Percentiles rank a stretch among this genome's conserved stretches.
phyloP scores from a whole-genome alignment of 2,329 filamentous ascomycete species.

The Phoma sp. region DNA sequence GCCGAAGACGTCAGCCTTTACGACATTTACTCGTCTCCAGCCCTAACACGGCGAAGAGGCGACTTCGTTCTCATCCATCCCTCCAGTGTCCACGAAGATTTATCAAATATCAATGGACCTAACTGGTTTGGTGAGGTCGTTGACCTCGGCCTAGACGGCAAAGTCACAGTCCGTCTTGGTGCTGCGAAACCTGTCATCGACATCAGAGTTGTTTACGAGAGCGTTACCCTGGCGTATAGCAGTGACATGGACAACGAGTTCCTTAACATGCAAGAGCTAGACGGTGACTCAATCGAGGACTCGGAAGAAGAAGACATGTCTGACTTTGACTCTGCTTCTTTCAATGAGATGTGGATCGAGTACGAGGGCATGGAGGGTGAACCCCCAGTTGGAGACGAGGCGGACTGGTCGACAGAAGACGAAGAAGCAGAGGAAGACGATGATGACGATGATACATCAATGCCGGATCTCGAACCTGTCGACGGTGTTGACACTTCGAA shows the following conservation, averaged over 20 bases:
- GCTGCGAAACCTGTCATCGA: slow-evolving; percentile 59
- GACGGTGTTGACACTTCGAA: slow-evolving; percentile 42
- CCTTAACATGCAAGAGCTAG: slow-evolving; percentile 31
- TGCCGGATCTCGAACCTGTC: slow-evolving; percentile 34
- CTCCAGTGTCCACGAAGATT: slow-evolving; percentile 18
- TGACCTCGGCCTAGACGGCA: slow-evolving; percentile 61
- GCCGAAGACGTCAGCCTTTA: slow-evolving; percentile 65
- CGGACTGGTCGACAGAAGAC: slow-evolving; percentile 49
- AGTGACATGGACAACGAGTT: slow-evolving; percentile 50
- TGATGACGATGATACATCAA: slow-evolving; percentile 40
- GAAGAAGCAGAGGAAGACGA: slow-evolving; percentile 46
- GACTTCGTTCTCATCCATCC: slow-evolving; percentile 62
- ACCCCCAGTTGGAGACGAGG: slow-evolving; percentile 39
- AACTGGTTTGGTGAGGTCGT: slow-evolving; percentile 67
- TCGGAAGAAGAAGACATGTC: slow-evolving; percentile 43
- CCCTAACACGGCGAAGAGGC: slow-evolving; percentile 57
- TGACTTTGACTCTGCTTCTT: slow-evolving; percentile 42
- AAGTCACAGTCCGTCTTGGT: slow-evolving; percentile 62
- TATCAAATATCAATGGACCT: slow-evolving; percentile 28
- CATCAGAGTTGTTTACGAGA: slow-evolving; percentile 58
- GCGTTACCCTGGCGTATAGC: slow-evolving; percentile 58
- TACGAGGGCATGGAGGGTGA: slow-evolving; percentile 49
- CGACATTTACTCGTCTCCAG: slow-evolving; percentile 61
- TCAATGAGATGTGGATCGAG: slow-evolving; percentile 50
- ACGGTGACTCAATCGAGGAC: slow-evolving; percentile 41